Percentiles rank a stretch among this genome's conserved stretches.
phyloP scores from a whole-genome alignment of 164 flowering plant genomes.

The Liriodendron chinense region DNA sequence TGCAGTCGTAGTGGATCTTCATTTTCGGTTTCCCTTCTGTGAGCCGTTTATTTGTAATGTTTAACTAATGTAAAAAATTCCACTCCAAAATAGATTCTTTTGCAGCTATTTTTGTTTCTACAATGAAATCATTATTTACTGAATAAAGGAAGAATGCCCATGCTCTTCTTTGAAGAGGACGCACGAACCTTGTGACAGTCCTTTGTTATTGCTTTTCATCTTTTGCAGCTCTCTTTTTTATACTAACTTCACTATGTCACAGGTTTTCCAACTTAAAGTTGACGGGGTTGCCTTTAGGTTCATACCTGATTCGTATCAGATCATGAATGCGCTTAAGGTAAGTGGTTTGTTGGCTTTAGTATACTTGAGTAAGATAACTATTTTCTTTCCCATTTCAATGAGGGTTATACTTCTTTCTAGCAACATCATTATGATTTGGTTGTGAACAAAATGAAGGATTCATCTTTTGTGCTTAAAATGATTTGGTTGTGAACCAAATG shows the following conservation, averaged over 20 bases:
- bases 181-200: no score
- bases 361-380: not conserved
- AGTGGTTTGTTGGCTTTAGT: slow-evolving; percentile 14
- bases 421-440: not conserved
- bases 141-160: no score
- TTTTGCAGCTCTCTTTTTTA: not conserved
- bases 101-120: no score
- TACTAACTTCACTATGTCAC: slow-evolving; percentile 7
- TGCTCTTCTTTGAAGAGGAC: no score
- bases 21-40: no score
- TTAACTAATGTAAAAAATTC: no score
- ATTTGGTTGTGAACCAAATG: no score
- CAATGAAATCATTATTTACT: no score
- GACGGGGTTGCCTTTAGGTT: slow-evolving; percentile 86
- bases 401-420: not conserved
- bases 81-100: no score
- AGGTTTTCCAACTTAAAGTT: slow-evolving; percentile 78
- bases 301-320: slow-evolving; percentile 76
- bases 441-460: not conserved
- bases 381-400: not conserved
- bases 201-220: no score
- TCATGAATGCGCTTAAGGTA: slow-evolving; percentile 73
- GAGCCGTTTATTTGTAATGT: no score
- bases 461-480: not conserved
- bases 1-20: no score